Evolutionary conservation across 495 filamentous ascomycete species (phyloP), one percentile per base, ranked within the genome.

Genomic region (Aspergillus funiculosus): DNA sequence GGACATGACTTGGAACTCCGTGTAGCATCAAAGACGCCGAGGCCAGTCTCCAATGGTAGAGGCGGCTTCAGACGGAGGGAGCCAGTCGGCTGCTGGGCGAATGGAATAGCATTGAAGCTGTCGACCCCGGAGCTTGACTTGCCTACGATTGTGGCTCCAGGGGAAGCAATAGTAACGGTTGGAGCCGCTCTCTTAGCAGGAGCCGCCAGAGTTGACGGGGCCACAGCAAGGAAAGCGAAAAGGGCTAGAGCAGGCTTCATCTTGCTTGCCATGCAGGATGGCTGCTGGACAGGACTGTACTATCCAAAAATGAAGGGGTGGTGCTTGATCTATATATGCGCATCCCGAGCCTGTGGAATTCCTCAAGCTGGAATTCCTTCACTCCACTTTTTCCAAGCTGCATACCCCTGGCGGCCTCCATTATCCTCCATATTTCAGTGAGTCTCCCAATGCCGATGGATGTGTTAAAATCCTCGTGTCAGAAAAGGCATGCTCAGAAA

Each of bases 51-150:
- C 0, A 84, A 45, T 1, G 75, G 56, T 58, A 78, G 74, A 0
- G 83, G 80, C 13, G 73, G 62, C 35, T 76, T 76, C 53, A 87
- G 75, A 4, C 82, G 71, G 29, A 81, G 70, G 2, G 71, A 53
- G 0, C 74, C 78, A 1, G 73, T 70, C 1, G 83, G 82, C 4
- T 75, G 70, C 44, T 81, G 69, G 5, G 82, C 82, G 53, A 78
- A 86, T 1, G 83, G 82, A 8, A 87, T 75, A 1, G 78, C 80
- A 40, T 80, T 77, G 55, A 83, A 86, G 31, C 56, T 53, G 9
- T 81, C 78, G 6, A 75, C 54, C 10, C 54, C 59, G 11, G 31
- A 30, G 19, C 27, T 46, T 1, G 56, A 59, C 20, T 32, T 57
- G 13, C 79, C 80, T n/a, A 80, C 55, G 9, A 81, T 57, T 11